These are phyloP conservation scores for Fusarium decemcellulare DNA, from an alignment of 2,329 filamentous ascomycete species.

Conservation along the genomic window DNA sequence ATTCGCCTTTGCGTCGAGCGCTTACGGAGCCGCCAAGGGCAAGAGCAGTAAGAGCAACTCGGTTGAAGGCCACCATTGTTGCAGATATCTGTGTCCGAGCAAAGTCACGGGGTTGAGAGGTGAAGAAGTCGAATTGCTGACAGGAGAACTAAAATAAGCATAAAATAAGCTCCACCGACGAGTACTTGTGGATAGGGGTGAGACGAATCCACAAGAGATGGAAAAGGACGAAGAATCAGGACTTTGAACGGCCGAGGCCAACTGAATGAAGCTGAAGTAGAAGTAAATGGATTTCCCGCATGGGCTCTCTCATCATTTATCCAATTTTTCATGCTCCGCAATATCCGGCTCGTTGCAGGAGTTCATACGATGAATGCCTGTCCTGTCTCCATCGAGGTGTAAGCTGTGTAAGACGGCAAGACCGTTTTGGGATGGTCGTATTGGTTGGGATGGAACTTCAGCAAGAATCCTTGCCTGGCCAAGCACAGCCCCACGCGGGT, in stretches of 20 bases:
- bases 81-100: neutral
- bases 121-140: neutral
- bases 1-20: slow-evolving; percentile 29
- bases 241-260: neutral
- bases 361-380: slow-evolving; percentile 6
- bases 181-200: neutral
- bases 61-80: slow-evolving; percentile 38
- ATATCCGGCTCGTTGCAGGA: neutral
- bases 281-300: neutral
- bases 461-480: neutral
- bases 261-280: neutral
- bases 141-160: slow-evolving; percentile 2
- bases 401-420: slow-evolving; percentile 5
- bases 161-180: neutral
- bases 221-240: neutral
- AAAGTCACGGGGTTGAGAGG: neutral
- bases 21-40: slow-evolving; percentile 28
- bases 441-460: slow-evolving; percentile 1
- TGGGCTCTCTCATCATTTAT: neutral
- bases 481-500: slow-evolving; percentile 9
- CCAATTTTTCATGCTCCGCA: neutral
- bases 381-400: slow-evolving; percentile 1
- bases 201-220: neutral
- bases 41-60: slow-evolving; percentile 29
- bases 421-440: slow-evolving; percentile 11